phyloP scores from a whole-genome alignment of 169 alveolate species.

The Babesia caballi region DNA sequence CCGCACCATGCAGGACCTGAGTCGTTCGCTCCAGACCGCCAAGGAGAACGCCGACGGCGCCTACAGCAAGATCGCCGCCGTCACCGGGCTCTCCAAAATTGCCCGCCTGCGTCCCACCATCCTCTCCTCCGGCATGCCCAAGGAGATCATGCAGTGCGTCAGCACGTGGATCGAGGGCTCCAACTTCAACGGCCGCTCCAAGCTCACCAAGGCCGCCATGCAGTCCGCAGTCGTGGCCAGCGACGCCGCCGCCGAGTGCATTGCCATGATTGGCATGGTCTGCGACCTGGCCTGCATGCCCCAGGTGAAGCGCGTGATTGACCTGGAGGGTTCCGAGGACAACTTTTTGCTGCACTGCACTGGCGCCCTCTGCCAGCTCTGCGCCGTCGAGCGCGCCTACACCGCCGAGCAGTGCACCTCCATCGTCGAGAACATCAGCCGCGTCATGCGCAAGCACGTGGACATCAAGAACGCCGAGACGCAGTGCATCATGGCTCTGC shows the following conservation, averaged over 20 bases:
- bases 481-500: conserved; percentile 77
- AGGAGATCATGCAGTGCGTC: conserved; percentile 71
- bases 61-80: conserved; percentile 83
- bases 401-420: conserved; percentile 62
- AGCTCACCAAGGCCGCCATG: conserved; percentile 79
- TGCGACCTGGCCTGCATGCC: conserved; percentile 72
- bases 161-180: conserved; percentile 80
- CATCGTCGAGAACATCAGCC: conserved; percentile 74
- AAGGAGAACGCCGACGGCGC: conserved; percentile 81
- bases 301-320: conserved; percentile 82
- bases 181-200: conserved; percentile 76
- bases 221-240: conserved; percentile 71
- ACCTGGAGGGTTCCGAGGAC: conserved; percentile 83
- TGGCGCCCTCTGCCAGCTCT: conserved; percentile 70
- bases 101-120: conserved; percentile 68
- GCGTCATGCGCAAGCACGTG: conserved; percentile 80
- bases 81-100: conserved; percentile 84
- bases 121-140: conserved; percentile 58
- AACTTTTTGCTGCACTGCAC: conserved; percentile 80
- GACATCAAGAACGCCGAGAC: conserved; percentile 84
- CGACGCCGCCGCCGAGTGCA: conserved; percentile 47
- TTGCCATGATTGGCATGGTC: conserved; percentile 29
- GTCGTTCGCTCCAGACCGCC: conserved; percentile 65
- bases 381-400: conserved; percentile 69
- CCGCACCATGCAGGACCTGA: conserved; percentile 76